Evolutionary conservation across 1,284 basidiomycete species (phyloP), one percentile per base, ranked within the genome.

Genomic region (Papiliotrema laurentii): DNA sequence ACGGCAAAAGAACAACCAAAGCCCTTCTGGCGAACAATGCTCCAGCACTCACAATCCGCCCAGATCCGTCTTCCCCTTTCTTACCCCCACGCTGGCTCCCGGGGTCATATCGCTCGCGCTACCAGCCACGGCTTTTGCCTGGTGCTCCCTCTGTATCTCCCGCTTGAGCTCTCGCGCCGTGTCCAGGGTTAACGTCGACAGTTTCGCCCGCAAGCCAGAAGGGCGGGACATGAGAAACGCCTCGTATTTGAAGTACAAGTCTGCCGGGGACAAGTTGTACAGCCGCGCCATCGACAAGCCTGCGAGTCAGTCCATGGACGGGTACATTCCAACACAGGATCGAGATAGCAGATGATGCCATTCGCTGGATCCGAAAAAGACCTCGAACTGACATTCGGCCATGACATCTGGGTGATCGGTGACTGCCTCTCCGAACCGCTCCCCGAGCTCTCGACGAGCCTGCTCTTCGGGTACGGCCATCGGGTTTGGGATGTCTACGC

Each of bases 191-290:
- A 74, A 55, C 9, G 37, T 53, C 14, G 67, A 56, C 24, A 72
- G 49, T 51, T 69, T 71, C 27, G 64, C 59, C n/a, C 70, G 60
- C 16, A 72, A 53, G 4, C 64, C 65, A 3, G 68, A 65, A 19
- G 73, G 68, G 9, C 68, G 61, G 19, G 70, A 69, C 47, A 76
- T 54, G 26, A 75, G 59, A 51, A 75, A 75, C 2, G 75, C 75
- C 54, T 77, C 75, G 61, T 75, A 75, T 54, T 76, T 76, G 71
- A 65, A 77, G 58, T 61, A 75, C 18, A 77, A 63, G 43, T 72
- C 69, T 27, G 66, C 50, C 9, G 75, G 60, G 16, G 62, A 55
- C 13, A 77, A 63, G 34, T 59, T 58, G 59, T 73, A 76, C 13
- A 72, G 40, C 1, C 70, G 61, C 14, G 68, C 51, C 5, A 75